Base-by-base conservation (phyloP, 129 eudicot species). In the Helichrysum umbraculigerum region DNA sequence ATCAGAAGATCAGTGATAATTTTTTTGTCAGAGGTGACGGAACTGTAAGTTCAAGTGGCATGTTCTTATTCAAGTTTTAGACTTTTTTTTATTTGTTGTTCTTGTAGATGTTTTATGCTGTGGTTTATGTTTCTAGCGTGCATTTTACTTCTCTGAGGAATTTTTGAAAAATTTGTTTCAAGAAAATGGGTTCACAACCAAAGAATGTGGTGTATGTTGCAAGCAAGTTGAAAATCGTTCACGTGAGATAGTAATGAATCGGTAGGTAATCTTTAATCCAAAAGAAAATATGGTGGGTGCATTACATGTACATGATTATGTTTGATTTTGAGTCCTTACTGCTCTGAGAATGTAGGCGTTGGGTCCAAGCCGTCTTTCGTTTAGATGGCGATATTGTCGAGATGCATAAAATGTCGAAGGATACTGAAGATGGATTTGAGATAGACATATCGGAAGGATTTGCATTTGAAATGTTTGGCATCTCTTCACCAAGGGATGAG, bases 21-120 rank as follows among this genome's bases (percentile, higher is more conserved):
- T 91, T 94, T 77, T 94, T 87, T 86, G 98, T 94, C 78, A 91
- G 98, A 83, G 96, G 98, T 73, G 98, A 94, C 60, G 98, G 98
- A 70, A 94, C 98, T 76, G 98, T 94, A 84, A 89, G 98, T 81
- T 71, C 57, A 66, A 57, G n/a, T 51, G 32, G 25, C 37, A 70
- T 30, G 21, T 61, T 61, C 50, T 8, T 51, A 44, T 81, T 50
- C 16, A 22, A 70, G 32, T 70, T 58, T 25, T 72, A 60, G 35
- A 16, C 37, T n/a, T n/a, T 42, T 59, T 15, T 47, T 25, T 11
- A 7, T 60, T 30, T 59, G 5, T 30, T n/a, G 6, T 50, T 76
- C 4, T 62, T 34, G 34, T 28, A 41, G 59, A 12, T 79, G 59
- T 66, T 42, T 56, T 20, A 19, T 58, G 19, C 54, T 41, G 28